Evolutionary conservation across 768 basidiomycete species (phyloP).

Genomic region (Lentinula detonsa): DNA sequence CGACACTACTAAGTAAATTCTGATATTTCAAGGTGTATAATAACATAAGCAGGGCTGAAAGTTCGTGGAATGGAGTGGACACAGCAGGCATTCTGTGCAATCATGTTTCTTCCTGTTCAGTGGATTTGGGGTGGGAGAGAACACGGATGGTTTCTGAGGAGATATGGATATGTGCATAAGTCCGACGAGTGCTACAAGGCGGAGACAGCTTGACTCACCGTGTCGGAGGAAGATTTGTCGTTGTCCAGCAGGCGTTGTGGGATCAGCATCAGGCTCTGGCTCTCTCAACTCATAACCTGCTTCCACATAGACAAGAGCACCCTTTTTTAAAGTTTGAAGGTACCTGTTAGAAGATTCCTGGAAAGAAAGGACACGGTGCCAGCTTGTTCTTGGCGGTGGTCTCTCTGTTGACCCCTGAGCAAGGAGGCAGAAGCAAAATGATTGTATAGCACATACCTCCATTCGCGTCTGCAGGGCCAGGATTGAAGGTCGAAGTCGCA

Average conservation of each 20-base stretch:
- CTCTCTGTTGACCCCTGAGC: slow-evolving; percentile 36
- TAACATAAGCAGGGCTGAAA: not conserved
- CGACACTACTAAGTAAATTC: not conserved
- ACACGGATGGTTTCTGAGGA: slow-evolving; percentile 50
- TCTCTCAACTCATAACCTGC: slow-evolving; percentile 73
- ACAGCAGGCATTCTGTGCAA: not conserved
- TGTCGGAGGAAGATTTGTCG: slow-evolving; percentile 81
- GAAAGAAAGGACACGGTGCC: slow-evolving; percentile 77
- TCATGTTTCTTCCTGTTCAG: not conserved
- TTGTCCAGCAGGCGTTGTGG: slow-evolving; percentile 63
- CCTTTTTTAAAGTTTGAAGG: slow-evolving; percentile 61
- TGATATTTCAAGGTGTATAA: not conserved
- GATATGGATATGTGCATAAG: slow-evolving; percentile 7
- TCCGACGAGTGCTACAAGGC: slow-evolving; percentile 5
- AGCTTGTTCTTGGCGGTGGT: slow-evolving; percentile 49
- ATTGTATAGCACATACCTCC: slow-evolving; percentile 40
- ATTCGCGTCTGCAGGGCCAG: slow-evolving; percentile 51
- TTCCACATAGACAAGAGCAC: slow-evolving; percentile 76
- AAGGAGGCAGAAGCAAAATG: not conserved
- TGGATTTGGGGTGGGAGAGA: slow-evolving; percentile 25
- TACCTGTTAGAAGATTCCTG: slow-evolving; percentile 52
- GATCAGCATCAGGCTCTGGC: slow-evolving; percentile 59
- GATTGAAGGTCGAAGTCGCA: slow-evolving; percentile 61
- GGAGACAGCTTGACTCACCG: slow-evolving; percentile 35
- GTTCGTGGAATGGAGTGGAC: not conserved